Percentiles rank a stretch among this genome's conserved stretches.
phyloP scores from a whole-genome alignment of 75 land plant species.

The Sequoia sempervirens region DNA sequence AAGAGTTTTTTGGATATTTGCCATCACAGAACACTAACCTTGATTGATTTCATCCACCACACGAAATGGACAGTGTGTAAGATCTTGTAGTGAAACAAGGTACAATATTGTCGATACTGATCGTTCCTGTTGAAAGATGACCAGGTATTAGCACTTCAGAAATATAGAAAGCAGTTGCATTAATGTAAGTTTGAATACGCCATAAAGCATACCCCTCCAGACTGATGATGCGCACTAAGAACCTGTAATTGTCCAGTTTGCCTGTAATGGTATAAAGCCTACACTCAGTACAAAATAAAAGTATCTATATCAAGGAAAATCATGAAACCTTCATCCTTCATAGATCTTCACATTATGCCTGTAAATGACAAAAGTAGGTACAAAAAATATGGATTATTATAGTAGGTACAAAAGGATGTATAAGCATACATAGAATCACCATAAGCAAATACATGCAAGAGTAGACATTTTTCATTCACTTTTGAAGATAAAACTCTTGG shows the following conservation, averaged over 20 bases:
- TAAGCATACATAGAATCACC: neutral
- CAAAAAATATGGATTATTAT: neutral
- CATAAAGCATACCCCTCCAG: constrained; percentile 79
- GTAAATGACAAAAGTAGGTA: neutral
- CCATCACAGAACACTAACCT: constrained; percentile 36
- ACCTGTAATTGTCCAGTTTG: constrained; percentile 94
- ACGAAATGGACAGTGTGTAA: constrained; percentile 96
- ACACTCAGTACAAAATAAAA: neutral
- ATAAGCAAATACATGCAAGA: neutral
- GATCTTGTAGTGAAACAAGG: constrained; percentile 96
- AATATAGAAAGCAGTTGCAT: neutral
- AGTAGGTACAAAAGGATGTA: neutral
- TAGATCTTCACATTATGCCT: neutral
- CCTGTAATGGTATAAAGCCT: constrained; percentile 28
- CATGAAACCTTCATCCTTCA: neutral
- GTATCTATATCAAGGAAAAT: neutral
- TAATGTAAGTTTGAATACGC: neutral
- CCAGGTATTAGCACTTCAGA: neutral
- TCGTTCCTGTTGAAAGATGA: constrained; percentile 62
- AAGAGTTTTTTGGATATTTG: neutral
- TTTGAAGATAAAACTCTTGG: neutral
- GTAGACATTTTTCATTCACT: neutral
- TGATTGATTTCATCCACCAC: constrained; percentile 99
- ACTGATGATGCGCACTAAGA: constrained; percentile 97
- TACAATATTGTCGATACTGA: constrained; percentile 97